phyloP scores from a whole-genome alignment of 2,329 filamentous ascomycete genomes.

The Knufia fluminis region DNA sequence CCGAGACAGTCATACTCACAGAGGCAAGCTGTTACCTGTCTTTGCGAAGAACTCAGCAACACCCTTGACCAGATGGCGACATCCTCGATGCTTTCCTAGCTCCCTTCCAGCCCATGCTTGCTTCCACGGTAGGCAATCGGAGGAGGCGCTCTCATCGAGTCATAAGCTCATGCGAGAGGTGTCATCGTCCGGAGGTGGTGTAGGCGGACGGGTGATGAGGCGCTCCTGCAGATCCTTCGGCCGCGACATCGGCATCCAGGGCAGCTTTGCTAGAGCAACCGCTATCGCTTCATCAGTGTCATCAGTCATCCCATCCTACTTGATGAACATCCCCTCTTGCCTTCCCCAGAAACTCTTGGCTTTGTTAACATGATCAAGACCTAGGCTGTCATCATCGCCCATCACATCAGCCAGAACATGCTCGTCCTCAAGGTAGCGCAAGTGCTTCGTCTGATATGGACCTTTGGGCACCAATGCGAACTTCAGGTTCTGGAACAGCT shows the following conservation, averaged over 20 bases:
- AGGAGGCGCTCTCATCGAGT: background rate
- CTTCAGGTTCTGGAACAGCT: conserved; percentile 97
- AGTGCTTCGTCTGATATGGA: conserved; percentile 56
- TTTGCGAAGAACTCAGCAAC: background rate
- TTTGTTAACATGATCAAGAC: conserved; percentile 56
- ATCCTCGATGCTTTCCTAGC: background rate
- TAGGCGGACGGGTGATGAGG: background rate
- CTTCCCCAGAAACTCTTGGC: conserved; percentile 49
- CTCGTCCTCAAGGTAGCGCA: conserved; percentile 73
- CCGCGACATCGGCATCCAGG: background rate
- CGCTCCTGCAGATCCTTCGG: background rate
- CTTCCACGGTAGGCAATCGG: background rate
- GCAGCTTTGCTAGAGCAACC: background rate
- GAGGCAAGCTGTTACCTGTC: background rate
- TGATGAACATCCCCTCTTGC: conserved; percentile 55
- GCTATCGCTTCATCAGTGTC: background rate
- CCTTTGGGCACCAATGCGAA: conserved; percentile 69
- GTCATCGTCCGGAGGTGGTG: background rate
- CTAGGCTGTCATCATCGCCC: conserved; percentile 71
- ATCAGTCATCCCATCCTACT: conserved; percentile 2
- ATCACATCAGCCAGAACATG: conserved; percentile 46
- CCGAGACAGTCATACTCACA: too few relatives aligned
- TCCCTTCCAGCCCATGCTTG: background rate
- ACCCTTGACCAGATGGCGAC: background rate
- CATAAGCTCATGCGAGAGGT: background rate